Evolutionary conservation across 2,329 filamentous ascomycete genomes (phyloP).

Genomic region (Talaromyces islandicus): DNA sequence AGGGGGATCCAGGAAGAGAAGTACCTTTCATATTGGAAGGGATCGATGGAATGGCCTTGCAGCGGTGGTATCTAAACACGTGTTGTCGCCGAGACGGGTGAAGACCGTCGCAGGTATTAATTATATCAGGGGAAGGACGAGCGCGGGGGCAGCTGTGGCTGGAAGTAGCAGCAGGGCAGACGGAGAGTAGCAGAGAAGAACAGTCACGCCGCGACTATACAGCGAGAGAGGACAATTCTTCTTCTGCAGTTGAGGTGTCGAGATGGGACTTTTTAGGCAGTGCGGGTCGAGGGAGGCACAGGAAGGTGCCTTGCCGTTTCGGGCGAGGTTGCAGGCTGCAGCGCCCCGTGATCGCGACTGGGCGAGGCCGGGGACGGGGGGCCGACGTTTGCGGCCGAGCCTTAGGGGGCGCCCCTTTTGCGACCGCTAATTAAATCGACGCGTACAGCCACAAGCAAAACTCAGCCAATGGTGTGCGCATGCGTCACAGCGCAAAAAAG

Average conservation of each 20-base stretch:
- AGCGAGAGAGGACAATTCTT: background rate
- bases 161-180: background rate
- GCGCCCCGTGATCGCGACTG: background rate
- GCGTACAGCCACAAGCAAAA: too few relatives aligned
- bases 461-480: too few relatives aligned
- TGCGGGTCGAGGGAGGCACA: background rate
- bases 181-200: background rate
- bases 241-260: background rate
- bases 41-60: background rate
- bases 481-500: too few relatives aligned
- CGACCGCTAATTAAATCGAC: too few relatives aligned
- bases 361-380: background rate
- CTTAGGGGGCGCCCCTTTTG: background rate
- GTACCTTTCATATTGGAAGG: conserved; percentile 40
- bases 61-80: background rate
- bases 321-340: background rate
- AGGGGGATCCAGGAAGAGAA: conserved; percentile 5
- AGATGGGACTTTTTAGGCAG: background rate
- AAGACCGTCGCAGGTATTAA: conserved; percentile 3
- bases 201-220: background rate
- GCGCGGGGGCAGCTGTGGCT: background rate
- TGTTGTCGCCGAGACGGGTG: conserved; percentile 6
- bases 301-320: background rate
- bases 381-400: background rate
- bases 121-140: background rate